Evolutionary conservation across 2,329 filamentous ascomycete genomes (phyloP).

Genomic region (Drechslera avenae): DNA sequence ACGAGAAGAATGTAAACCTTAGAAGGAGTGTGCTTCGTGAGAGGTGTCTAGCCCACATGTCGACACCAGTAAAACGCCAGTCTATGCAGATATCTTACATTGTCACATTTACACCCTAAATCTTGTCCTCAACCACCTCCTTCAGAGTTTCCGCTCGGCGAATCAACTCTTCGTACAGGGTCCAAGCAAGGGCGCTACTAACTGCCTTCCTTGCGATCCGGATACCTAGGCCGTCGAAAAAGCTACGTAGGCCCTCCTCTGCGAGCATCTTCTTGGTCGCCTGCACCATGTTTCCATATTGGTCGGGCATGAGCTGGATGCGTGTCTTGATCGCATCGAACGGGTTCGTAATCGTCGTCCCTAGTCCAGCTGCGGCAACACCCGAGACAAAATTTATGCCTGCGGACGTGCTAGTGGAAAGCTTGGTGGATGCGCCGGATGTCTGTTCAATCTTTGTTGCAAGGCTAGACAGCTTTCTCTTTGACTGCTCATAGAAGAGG

Average conservation of each 20-base stretch:
- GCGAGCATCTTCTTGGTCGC: slow-evolving; percentile 77
- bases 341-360: slow-evolving; percentile 89
- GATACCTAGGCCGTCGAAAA: slow-evolving; percentile 85
- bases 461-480: slow-evolving; percentile 61
- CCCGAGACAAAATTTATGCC: slow-evolving; percentile 87
- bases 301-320: slow-evolving; percentile 83
- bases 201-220: slow-evolving; percentile 90
- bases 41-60: slow-evolving; percentile 1
- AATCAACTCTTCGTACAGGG: slow-evolving; percentile 92
- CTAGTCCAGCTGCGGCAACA: slow-evolving; percentile 77
- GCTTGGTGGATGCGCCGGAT: slow-evolving; percentile 27
- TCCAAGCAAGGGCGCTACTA: slow-evolving; percentile 96
- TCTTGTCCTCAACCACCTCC: slow-evolving; percentile 35
- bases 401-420: slow-evolving; percentile 54
- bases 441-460: slow-evolving; percentile 40
- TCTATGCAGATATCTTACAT: slow-evolving; percentile 15
- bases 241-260: slow-evolving; percentile 77
- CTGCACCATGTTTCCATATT: slow-evolving; percentile 81
- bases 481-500: slow-evolving; percentile 86
- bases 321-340: slow-evolving; percentile 97
- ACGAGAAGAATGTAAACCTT: too few relatives aligned
- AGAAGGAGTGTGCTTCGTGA: too few relatives aligned
- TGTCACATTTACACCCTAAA: slow-evolving; percentile 12
- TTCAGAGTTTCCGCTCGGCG: slow-evolving; percentile 65
- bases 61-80: slow-evolving; percentile 6